Evolutionary conservation across 2,329 filamentous ascomycete species (phyloP), one percentile per base, ranked within the genome.

Genomic region (Exophiala sideris): DNA sequence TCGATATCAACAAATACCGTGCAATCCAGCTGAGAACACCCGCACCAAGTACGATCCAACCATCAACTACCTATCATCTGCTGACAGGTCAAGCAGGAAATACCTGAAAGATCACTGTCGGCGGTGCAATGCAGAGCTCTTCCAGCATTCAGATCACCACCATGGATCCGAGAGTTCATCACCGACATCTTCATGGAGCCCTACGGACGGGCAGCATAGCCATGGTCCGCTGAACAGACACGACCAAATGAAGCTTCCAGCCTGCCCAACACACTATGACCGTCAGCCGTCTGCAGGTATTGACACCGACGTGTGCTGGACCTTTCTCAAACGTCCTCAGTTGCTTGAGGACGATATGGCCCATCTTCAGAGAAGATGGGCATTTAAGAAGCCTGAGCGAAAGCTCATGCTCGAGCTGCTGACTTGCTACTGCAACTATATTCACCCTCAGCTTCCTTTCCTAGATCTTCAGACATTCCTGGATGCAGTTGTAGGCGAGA

Each of bases 401-500:
- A 72, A 75, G 3, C 76, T 96, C 33, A 87, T 92, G 66, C 89
- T 87, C 68, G 89, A 90, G 54, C 78, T 96, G 38, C 75, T 96
- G n/a, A 84, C 85, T 64, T 84, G 84, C 29, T 96, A 94, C 65
- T 79, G 92, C 58, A 88, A 95, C 72, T 96, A 87, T 68, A 89
- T 96, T 7, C 87, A 96, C 68, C 89, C 91, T 1, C 96, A 89
- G 69, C 96, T 96, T 90, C 91, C 91, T 21, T 76, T 96, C 34
- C 74, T 96, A 58, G 89, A 85, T 54, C 62, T 85, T 45, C 78
- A 83, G 59, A 80, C 84, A 24, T 80, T 84, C 51, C 66, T 84
- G 6, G 70, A 71, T 52, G 69, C 68, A 3, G 89, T 74, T 66
- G 86, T 64, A 71, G 82, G 67, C 72, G 82, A 66, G 79, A 79